Percentiles rank a stretch among this genome's conserved stretches.
Conservation (phyloP, 2,329 filamentous ascomycete species). For the Fusarium nisikadoi region DNA sequence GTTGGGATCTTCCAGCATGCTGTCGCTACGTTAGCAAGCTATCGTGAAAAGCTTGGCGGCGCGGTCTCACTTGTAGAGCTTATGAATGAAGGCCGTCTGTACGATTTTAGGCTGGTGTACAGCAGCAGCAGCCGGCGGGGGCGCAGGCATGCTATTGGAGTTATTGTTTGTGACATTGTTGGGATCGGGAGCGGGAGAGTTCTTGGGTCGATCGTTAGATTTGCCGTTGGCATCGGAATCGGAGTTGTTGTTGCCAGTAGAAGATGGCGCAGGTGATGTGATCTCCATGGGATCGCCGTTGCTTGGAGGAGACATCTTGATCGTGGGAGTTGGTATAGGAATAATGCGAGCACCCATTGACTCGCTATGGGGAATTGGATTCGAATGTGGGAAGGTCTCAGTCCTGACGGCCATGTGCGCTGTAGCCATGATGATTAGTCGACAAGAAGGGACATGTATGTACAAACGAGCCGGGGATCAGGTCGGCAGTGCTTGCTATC, state of each 20-base stretch:
- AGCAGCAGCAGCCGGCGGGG: conserved; percentile 69
- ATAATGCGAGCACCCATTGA: conserved; percentile 65
- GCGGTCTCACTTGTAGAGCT: conserved; percentile 88
- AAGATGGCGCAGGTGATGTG: conserved; percentile 61
- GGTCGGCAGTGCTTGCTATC: conserved; percentile 24
- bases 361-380: conserved; percentile 54
- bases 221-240: conserved; percentile 55
- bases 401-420: conserved; percentile 64
- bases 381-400: conserved; percentile 61
- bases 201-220: conserved; percentile 50
- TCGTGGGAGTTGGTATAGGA: conserved; percentile 66
- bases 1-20: conserved; percentile 93
- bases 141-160: conserved; percentile 60
- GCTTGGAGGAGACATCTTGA: conserved; percentile 68
- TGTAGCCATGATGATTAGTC: conserved; percentile 49
- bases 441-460: conserved; percentile 29
- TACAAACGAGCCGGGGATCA: conserved; percentile 11
- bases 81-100: conserved; percentile 98
- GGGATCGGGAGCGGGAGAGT: conserved; percentile 54
- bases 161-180: conserved; percentile 42
- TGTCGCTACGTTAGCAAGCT: conserved; percentile 55
- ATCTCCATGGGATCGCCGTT: conserved; percentile 71
- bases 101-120: conserved; percentile 97
- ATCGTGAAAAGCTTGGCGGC: neutral
- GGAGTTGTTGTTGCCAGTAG: conserved; percentile 57